phyloP scores from a whole-genome alignment of 129 eudicot genomes.

The Heracleum sosnowskyi region DNA sequence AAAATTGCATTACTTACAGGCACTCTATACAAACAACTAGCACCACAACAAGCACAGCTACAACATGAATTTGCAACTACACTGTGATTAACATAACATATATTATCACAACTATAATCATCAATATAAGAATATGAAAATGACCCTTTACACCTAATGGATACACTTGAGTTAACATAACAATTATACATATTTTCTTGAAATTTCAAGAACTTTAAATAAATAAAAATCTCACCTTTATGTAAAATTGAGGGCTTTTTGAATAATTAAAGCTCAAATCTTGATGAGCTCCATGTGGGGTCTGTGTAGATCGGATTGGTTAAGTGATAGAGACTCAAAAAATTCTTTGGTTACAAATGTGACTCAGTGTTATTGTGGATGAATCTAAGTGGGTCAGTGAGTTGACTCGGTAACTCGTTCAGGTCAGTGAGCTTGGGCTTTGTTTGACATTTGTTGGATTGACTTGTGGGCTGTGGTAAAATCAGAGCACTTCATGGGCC shows the following conservation, averaged over 20 bases:
- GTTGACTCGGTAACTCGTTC: slow-evolving; percentile 3
- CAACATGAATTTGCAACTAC: slow-evolving; percentile 21
- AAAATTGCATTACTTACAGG: slow-evolving; percentile 34
- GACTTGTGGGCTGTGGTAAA: neutral
- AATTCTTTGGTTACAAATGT: neutral
- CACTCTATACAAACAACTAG: slow-evolving; percentile 23
- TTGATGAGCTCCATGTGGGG: slow-evolving; percentile 6
- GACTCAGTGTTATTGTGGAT: neutral
- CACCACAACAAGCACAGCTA: slow-evolving; percentile 37
- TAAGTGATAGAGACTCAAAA: neutral
- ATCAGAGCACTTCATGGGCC: neutral
- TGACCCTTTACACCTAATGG: slow-evolving; percentile 31
- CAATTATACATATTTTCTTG: slow-evolving; percentile 35
- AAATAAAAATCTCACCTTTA: slow-evolving; percentile 29
- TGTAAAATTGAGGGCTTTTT: slow-evolving; percentile 22
- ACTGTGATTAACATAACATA: slow-evolving; percentile 24
- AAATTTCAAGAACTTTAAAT: neutral
- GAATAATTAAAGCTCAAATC: slow-evolving; percentile 18
- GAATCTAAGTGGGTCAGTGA: neutral
- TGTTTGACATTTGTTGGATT: neutral
- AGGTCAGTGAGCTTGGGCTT: neutral
- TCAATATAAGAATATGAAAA: slow-evolving; percentile 29
- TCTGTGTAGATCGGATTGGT: slow-evolving; percentile 14
- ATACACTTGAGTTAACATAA: slow-evolving; percentile 30
- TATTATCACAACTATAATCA: slow-evolving; percentile 32